Conservation (phyloP, 2,329 filamentous ascomycete species). For the Penicillium sp. region DNA sequence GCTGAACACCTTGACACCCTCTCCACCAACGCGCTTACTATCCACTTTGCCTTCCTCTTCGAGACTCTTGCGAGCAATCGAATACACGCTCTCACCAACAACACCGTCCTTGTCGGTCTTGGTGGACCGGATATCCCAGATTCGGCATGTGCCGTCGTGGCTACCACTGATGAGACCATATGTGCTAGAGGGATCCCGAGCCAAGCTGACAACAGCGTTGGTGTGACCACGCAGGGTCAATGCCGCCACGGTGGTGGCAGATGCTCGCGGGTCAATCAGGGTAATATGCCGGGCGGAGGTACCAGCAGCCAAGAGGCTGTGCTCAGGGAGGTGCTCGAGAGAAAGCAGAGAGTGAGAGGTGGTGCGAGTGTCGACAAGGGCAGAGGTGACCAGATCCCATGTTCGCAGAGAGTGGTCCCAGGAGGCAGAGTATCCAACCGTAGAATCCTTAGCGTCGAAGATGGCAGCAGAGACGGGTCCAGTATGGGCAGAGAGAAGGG, state of each 20-base stretch:
- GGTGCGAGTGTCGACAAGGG: conserved; percentile 77
- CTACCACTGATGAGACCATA: conserved; percentile 87
- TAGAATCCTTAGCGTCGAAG: conserved; percentile 82
- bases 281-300: conserved; percentile 86
- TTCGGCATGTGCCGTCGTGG: conserved; percentile 86
- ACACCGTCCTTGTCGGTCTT: conserved; percentile 61
- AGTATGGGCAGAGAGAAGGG: conserved; percentile 71
- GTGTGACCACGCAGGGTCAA: conserved; percentile 91
- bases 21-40: conserved; percentile 65
- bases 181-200: conserved; percentile 65
- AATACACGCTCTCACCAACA: conserved; percentile 73
- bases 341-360: conserved; percentile 83
- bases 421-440: conserved; percentile 87
- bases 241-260: conserved; percentile 72
- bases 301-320: conserved; percentile 69
- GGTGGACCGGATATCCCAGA: conserved; percentile 84
- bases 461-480: conserved; percentile 74
- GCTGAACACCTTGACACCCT: conserved; percentile 86
- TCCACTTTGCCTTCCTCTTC: conserved; percentile 63
- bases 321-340: conserved; percentile 69
- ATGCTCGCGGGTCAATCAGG: conserved; percentile 84
- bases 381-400: conserved; percentile 81
- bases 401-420: conserved; percentile 91
- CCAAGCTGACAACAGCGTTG: conserved; percentile 67
- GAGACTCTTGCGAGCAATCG: conserved; percentile 72